These are phyloP conservation scores for Tieghemiomyces parasiticus DNA, from an alignment of 192 early-diverging fungal genomes.

Conservation along the genomic window DNA sequence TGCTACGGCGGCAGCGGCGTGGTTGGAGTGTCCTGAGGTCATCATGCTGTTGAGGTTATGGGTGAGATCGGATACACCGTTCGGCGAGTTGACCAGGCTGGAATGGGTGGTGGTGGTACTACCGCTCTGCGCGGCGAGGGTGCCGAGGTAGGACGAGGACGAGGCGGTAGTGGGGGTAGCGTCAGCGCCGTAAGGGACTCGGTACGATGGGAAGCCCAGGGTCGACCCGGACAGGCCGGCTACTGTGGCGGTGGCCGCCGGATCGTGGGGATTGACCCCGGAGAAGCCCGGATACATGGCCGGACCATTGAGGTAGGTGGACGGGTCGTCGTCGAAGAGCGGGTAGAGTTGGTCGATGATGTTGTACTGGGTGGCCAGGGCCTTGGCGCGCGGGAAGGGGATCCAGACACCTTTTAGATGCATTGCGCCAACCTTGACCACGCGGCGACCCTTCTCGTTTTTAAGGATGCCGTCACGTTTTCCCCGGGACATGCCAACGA, in stretches of 20 bases:
- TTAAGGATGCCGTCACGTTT: slow-evolving; percentile 76
- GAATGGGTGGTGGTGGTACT: not conserved
- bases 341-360: slow-evolving; percentile 58
- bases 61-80: not conserved
- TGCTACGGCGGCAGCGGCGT: no score
- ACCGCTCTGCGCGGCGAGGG: not conserved
- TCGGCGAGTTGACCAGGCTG: not conserved
- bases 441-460: slow-evolving; percentile 71
- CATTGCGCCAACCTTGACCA: slow-evolving; percentile 79
- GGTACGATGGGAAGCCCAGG: not conserved
- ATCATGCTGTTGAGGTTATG: not conserved
- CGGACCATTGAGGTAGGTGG: slow-evolving; percentile 40
- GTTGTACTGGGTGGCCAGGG: slow-evolving; percentile 53
- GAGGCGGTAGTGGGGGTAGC: not conserved
- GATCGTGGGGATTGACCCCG: not conserved
- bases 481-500: slow-evolving; percentile 74
- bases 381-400: slow-evolving; percentile 45
- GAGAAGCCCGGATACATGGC: slow-evolving; percentile 26
- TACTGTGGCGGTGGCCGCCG: slow-evolving; percentile 9
- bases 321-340: slow-evolving; percentile 58
- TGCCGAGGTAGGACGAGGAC: not conserved
- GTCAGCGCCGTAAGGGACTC: not conserved
- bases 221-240: slow-evolving; percentile 17
- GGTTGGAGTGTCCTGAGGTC: no score
- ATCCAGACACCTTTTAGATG: slow-evolving; percentile 82